Evolutionary conservation across 148 eudicot species (phyloP).

Genomic region (Polygonum aviculare): DNA sequence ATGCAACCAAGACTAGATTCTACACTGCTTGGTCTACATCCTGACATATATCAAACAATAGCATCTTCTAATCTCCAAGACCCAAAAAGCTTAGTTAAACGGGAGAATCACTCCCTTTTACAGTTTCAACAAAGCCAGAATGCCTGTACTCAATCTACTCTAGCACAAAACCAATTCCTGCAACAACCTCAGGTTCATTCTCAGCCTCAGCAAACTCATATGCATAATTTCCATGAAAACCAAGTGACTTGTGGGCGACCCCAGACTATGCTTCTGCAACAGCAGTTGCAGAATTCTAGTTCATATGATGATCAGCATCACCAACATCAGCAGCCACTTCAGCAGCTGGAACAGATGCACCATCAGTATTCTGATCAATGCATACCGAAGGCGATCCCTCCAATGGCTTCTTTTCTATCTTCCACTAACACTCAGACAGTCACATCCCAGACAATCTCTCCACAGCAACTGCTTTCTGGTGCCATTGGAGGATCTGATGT

Average conservation of each 20-base stretch:
- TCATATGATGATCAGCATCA: conserved; percentile 30
- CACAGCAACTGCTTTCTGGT: conserved; percentile 39
- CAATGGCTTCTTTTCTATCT: conserved; percentile 31
- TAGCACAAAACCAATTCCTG: conserved; percentile 33
- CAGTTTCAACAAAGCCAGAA: conserved; percentile 54
- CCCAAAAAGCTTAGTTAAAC: conserved; percentile 29
- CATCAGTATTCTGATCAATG: conserved; percentile 36
- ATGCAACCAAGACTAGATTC: conserved; percentile 72
- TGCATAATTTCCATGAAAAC: conserved; percentile 36
- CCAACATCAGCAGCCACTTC: conserved; percentile 32
- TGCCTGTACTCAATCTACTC: conserved; percentile 25
- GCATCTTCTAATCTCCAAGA: conserved; percentile 66
- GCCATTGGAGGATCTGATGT: conserved; percentile 26
- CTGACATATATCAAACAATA: conserved; percentile 57
- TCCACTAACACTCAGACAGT: conserved; percentile 37
- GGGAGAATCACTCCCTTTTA: conserved; percentile 34
- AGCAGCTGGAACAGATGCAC: conserved; percentile 27
- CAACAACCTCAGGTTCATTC: conserved; percentile 23
- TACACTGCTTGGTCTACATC: conserved; percentile 49
- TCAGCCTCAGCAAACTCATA: conserved; percentile 41
- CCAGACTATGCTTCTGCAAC: conserved; percentile 52
- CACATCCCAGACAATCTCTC: conserved; percentile 14
- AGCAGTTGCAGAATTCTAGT: conserved; percentile 33
- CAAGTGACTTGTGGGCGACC: conserved; percentile 33
- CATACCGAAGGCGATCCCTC: conserved; percentile 25